Base-by-base conservation (phyloP, 352 stramenopile species). In the Pythium grandisporangium region DNA sequence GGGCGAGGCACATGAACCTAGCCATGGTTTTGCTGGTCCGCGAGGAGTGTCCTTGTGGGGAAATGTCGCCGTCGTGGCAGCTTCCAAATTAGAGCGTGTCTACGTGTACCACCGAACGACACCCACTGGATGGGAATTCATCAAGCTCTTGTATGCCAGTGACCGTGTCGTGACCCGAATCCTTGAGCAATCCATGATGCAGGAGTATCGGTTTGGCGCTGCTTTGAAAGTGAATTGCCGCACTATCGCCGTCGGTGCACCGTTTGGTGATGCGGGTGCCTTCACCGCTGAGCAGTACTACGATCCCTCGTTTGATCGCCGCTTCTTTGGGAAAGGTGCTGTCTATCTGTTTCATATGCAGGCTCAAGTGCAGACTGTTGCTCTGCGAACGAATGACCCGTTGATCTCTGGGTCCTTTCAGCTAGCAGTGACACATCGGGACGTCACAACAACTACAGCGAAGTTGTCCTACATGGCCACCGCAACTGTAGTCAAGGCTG, bases 1-100 rank as follows among this genome's bases (percentile, higher is more conserved):
- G 3, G 48, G 53, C 5, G 53, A 45, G 0, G 61, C 61, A 14
- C 32, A 57, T 2, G 67, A 63, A 0, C 55, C 66, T 2, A 83
- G 67, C 0, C 65, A 93, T 38, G 82, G 76, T 30, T 93, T 84
- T 35, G 73, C 45, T n/a, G 76, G 65, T 2, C 30, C 51, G 11
- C 75, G 79, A 35, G 71, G 70, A 3, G 76, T 97, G 11, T 76
- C 66, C 0, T 72, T 97, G 23, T 67, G 71, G 20, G 87, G 78
- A 14, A 83, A 98, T 37, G 55, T 97, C 19, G 81, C 80, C 6
- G 91, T 95, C 37, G 70, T 98, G 8, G 90, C 81, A n/a, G 90
- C 88, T 1, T 73, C 84, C 0, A 73, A 70, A 1, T 57, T 72
- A 27, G 70, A 85, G 45, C 63, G 58, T 8, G 61, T 84, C 8